phyloP scores from a whole-genome alignment of 345 rosid species.

The Linum usitatissimum region DNA sequence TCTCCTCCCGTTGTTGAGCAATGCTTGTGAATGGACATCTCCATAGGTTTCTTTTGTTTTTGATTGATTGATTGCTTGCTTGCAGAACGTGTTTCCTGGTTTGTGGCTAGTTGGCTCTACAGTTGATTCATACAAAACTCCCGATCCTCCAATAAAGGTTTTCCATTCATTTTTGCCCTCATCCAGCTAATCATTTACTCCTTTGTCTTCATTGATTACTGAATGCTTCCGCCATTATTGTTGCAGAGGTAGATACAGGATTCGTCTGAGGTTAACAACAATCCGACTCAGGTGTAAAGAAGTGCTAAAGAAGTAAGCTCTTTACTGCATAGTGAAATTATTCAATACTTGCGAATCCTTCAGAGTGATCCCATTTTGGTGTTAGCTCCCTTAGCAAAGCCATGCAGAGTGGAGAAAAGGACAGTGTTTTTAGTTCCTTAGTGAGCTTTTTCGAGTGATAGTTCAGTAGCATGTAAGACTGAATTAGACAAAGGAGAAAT shows the following conservation, averaged over 20 bases:
- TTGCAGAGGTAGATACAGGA: not conserved
- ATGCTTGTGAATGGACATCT: not conserved
- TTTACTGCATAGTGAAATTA: not conserved
- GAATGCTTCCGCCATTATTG: not conserved
- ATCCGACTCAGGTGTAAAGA: not conserved
- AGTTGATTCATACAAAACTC: constrained; percentile 15
- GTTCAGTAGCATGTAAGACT: not conserved
- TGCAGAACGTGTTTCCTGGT: constrained; percentile 23
- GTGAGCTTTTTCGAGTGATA: not conserved
- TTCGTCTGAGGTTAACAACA: not conserved
- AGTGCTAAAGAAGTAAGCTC: not conserved
- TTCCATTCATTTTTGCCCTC: not conserved
- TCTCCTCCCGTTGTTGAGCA: not conserved
- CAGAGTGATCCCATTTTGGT: not conserved
- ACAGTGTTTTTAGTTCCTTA: not conserved
- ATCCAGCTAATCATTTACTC: not conserved
- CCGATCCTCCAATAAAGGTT: constrained; percentile 17
- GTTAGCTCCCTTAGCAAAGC: not conserved
- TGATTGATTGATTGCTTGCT: constrained; percentile 2
- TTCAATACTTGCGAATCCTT: not conserved
- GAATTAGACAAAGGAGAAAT: not conserved
- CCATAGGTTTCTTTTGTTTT: not conserved
- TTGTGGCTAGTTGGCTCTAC: constrained; percentile 18
- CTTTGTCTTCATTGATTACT: not conserved
- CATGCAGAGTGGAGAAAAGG: not conserved